Evolutionary conservation across 2,329 filamentous ascomycete genomes (phyloP), one percentile per base, ranked within the genome.

Genomic region (Pseudogymnoascus sp.): DNA sequence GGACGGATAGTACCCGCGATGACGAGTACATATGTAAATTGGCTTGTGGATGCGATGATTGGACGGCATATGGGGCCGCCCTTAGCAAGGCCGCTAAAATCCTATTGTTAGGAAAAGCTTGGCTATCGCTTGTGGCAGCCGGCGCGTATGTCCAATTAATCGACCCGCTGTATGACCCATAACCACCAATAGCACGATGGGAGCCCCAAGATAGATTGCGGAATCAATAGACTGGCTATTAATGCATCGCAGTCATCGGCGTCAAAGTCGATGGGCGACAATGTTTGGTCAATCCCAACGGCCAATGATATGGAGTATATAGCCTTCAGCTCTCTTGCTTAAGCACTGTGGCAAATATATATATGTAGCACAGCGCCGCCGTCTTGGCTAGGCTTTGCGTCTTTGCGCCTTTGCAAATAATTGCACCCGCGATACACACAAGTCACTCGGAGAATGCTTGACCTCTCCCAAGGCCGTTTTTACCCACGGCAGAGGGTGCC

Each of bases 151-250:
- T 53, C n/a, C 28, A 57, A 33, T 57, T 57, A 57, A 21, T 57
- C 50, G 50, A 57, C 50, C 50, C 50, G 28, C 50, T 57, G 28
- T 57, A 33, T 33, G 50, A 15, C 50, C 28, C 28, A 19, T 19
- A 57, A n/a, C 10, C 50, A 57, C 50, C 50, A 57, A 57, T 57
- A 33, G 50, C 17, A 57, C 26, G 10, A 13, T n/a, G 15, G 28
- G 2, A 57, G n/a, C 13, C 50, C 50, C 50, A 57, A 57, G 50
- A 57, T 57, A 57, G 50, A 57, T 57, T 57, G 2, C 28, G 10
- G 28, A 57, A 57, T 57, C 50, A 33, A 57, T 57, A 57, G 50
- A 57, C 50, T 57, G 50, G 50, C 50, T 57, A 33, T 57, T 57
- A 57, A 33, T 57, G 50, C 50, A 57, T 57, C 28, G 28, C 28